These are phyloP conservation scores for Pistacia atlantica DNA, from an alignment of 345 rosid genomes.

Conservation along the genomic window DNA sequence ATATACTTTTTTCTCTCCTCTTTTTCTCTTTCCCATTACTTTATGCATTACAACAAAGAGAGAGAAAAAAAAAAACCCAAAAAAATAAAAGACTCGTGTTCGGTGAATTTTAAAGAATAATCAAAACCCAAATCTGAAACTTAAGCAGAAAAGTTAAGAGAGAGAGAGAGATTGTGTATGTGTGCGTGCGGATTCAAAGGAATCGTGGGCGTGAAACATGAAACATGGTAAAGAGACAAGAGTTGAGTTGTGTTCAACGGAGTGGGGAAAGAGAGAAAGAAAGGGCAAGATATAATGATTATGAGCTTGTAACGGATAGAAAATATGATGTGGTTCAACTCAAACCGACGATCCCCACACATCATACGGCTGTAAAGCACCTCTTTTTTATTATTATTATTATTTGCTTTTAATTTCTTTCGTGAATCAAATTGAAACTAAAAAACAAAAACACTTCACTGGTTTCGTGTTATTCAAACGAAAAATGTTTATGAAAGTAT, in stretches of 20 bases:
- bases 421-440: no score
- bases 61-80: not conserved
- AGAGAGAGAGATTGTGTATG: not conserved
- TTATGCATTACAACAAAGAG: slow-evolving; percentile 2
- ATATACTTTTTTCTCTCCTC: slow-evolving; percentile 4
- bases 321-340: no score
- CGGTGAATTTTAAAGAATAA: not conserved
- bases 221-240: not conserved
- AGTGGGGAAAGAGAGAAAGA: no score
- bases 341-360: not conserved
- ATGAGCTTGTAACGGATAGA: not conserved
- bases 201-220: not conserved
- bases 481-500: no score
- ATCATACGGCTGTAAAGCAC: not conserved
- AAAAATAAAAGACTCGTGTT: not conserved
- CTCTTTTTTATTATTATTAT: no score
- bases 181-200: not conserved
- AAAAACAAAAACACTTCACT: no score
- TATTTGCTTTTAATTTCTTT: not conserved
- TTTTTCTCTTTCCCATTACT: slow-evolving; percentile 17
- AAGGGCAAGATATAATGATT: no score
- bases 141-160: not conserved
- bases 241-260: not conserved
- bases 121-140: not conserved
- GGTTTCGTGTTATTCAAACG: no score